Evolutionary conservation across 768 basidiomycete genomes (phyloP), one percentile per base, ranked within the genome.

Genomic region (Boletus insuetus): DNA sequence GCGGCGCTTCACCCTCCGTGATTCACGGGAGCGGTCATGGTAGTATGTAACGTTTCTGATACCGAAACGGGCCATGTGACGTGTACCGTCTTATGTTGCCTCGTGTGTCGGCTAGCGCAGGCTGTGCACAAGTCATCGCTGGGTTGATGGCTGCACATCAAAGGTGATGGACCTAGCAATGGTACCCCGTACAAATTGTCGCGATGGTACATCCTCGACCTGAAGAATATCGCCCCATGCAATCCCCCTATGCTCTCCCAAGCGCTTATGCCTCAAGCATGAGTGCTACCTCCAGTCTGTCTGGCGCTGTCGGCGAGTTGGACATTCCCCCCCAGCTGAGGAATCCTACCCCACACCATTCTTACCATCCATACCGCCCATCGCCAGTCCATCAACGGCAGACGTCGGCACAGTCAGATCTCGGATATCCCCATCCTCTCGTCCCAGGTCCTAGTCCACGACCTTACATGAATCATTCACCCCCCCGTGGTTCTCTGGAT

Each of bases 221-320:
- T 77, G 55, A 73, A 31, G 77, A 73, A 48, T 69, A 74, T 53
- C 69, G 64, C 50, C 61, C 61, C 62, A 64, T 65, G 63, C 58
- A 63, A 48, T 65, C 69, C 42, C 59, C 69, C 32, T 71, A 71
- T 58, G 47, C 65, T 51, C 55, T 74, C 61, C 56, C 68, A 53
- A 55, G 71, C 56, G 52, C 70, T 53, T 74, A 74, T 64, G 63
- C 77, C 62, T 78, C 82, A 0, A 72, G 66, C 65, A 78, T 78
- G 46, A 80, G 76, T 51, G 60, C 70, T 10, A 70, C 75, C 1
- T 80, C 78, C 40, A 77, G 75, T 59, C 73, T 89, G 53, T 81
- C 80, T 26, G 84, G 84, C 54, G 85, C 87, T 24, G 81, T 89
- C 70, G 84, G 82, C 47, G 83, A 85, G 47, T 55, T 75, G 26